A percentile compares a stretch with the other conserved stretches of the same genome.
phyloP scores from a whole-genome alignment of 179 eudicot genomes.

The Beta lomatogona region DNA sequence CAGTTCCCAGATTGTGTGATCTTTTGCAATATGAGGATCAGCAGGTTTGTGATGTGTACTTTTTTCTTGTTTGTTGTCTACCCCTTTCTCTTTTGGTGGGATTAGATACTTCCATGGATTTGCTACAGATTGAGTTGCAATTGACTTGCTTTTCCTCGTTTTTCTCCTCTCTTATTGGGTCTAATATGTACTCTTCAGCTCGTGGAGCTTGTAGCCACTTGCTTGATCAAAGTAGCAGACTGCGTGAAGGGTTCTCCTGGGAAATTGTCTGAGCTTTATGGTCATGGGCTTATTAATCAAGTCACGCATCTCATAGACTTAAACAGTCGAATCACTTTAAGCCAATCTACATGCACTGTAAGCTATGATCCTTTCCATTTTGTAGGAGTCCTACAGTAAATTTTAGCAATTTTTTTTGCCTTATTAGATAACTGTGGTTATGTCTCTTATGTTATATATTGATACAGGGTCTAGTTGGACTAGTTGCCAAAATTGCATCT shows the following conservation, averaged over 20 bases:
- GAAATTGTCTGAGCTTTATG: constrained; percentile 67
- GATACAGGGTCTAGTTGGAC: constrained; percentile 71
- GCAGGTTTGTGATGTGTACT: constrained; percentile 53
- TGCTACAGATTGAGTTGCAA: not conserved
- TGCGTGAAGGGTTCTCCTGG: constrained; percentile 56
- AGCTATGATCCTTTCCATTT: constrained; percentile 20
- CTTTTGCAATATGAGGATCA: constrained; percentile 86
- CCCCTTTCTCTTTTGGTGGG: not conserved
- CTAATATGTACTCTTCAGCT: constrained; percentile 46
- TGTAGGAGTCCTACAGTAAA: not conserved
- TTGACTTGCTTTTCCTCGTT: not conserved
- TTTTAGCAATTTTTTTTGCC: not conserved
- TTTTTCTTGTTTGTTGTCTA: not conserved
- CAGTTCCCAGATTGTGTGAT: constrained; percentile 79
- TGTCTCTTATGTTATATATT: constrained; percentile 13
- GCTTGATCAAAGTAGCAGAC: constrained; percentile 76
- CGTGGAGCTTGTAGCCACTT: constrained; percentile 81
- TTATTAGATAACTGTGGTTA: not conserved
- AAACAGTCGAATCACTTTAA: constrained; percentile 64
- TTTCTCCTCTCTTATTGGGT: not conserved
- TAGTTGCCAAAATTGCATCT: constrained; percentile 79
- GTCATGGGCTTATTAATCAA: constrained; percentile 71
- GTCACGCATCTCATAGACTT: constrained; percentile 57
- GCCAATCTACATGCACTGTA: constrained; percentile 62
- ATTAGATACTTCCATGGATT: not conserved